phyloP scores from a whole-genome alignment of 1,284 basidiomycete genomes.

The Inonotus hispidus region DNA sequence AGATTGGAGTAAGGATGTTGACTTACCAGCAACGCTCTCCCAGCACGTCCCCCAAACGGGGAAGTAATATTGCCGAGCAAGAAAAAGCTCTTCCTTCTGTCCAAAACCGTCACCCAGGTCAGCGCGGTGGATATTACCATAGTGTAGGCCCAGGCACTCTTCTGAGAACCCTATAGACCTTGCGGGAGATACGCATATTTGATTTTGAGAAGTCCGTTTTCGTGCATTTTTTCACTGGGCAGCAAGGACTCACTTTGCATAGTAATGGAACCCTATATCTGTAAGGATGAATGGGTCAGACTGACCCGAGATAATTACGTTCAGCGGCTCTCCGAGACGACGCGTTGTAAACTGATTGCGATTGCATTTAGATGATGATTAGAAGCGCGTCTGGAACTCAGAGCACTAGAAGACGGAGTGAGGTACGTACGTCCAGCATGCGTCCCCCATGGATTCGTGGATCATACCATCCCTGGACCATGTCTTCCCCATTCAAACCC shows the following conservation, averaged over 20 bases:
- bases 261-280: slow-evolving; percentile 35
- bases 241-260: slow-evolving; percentile 34
- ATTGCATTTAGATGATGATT: background rate
- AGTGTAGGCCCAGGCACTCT: slow-evolving; percentile 43
- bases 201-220: background rate
- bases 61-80: slow-evolving; percentile 40
- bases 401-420: background rate
- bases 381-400: too few relatives aligned
- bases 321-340: slow-evolving; percentile 39
- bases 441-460: slow-evolving; percentile 64
- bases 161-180: slow-evolving; percentile 66
- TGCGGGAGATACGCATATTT: background rate
- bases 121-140: slow-evolving; percentile 39
- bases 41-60: slow-evolving; percentile 42
- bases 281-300: slow-evolving; percentile 41
- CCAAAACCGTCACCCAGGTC: slow-evolving; percentile 43
- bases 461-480: slow-evolving; percentile 57
- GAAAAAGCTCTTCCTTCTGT: slow-evolving; percentile 35
- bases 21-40: slow-evolving; percentile 36
- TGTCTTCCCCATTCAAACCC: background rate
- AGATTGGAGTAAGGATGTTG: background rate
- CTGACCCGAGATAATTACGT: slow-evolving; percentile 40
- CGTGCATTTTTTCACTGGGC: background rate
- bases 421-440: slow-evolving; percentile 59
- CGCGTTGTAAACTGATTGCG: slow-evolving; percentile 52